These are phyloP conservation scores for Fusarium duplospermum DNA, from an alignment of 2,329 filamentous ascomycete genomes.

Conservation along the genomic window DNA sequence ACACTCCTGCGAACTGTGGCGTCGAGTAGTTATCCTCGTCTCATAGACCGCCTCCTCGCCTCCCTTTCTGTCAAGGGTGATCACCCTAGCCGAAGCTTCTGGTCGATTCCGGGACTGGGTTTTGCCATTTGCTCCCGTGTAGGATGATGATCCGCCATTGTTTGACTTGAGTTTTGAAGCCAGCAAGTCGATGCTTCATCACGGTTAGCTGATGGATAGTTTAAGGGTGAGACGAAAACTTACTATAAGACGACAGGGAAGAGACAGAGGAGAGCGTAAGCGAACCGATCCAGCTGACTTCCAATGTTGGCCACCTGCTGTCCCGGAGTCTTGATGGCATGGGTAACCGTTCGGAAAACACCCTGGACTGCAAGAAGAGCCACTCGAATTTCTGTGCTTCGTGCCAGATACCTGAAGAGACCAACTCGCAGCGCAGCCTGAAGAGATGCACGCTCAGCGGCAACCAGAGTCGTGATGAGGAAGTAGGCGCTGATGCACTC, in stretches of 20 bases:
- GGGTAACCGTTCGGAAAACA: conserved; percentile 50
- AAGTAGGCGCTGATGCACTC: conserved; percentile 53
- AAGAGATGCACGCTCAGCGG: conserved; percentile 25
- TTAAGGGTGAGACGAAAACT: neutral
- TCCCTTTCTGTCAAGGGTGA: neutral
- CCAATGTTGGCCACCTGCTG: neutral
- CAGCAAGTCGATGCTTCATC: neutral
- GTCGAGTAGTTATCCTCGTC: neutral
- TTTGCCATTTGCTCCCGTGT: neutral
- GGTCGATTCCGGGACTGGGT: neutral
- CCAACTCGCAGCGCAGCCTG: conserved; percentile 33
- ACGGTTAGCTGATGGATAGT: neutral
- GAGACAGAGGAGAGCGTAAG: neutral
- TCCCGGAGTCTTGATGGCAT: conserved; percentile 19
- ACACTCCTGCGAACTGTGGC: neutral
- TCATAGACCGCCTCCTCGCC: neutral
- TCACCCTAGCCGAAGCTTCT: neutral
- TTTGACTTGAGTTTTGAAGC: neutral
- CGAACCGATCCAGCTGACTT: neutral
- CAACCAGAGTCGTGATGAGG: conserved; percentile 49
- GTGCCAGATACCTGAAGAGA: conserved; percentile 51
- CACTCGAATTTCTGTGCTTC: conserved; percentile 51
- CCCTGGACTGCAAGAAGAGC: conserved; percentile 50
- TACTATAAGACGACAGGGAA: neutral
- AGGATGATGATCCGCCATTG: neutral